These are phyloP conservation scores for Ophiostoma populinum DNA, from an alignment of 2,329 filamentous ascomycete species.

Conservation along the genomic window DNA sequence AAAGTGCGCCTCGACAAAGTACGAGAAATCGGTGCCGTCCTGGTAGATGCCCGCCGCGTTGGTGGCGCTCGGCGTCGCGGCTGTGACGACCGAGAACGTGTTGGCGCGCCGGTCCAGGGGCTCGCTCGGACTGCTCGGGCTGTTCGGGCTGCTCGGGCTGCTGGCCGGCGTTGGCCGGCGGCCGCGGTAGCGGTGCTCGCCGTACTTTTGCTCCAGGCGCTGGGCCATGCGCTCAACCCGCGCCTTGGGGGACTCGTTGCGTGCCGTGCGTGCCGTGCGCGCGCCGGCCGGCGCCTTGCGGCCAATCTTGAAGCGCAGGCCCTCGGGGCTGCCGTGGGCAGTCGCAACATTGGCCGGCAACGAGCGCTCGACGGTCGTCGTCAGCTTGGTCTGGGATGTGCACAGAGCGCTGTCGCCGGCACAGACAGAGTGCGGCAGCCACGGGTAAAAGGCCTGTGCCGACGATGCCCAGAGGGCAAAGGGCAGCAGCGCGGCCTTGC, in stretches of 20 bases:
- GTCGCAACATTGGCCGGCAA: conserved; percentile 3
- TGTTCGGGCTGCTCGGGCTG: background rate
- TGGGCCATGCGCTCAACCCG: conserved; percentile 22
- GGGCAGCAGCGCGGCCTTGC: conserved; percentile 21
- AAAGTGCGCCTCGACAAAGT: conserved; percentile 40
- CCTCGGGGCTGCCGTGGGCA: background rate
- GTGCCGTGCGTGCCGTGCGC: conserved; percentile 13
- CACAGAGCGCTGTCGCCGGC: conserved; percentile 14
- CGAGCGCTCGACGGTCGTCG: conserved; percentile 5
- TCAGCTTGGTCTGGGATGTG: conserved; percentile 8
- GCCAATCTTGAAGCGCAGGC: conserved; percentile 2
- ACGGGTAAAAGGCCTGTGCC: conserved; percentile 31
- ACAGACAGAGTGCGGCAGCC: conserved; percentile 19
- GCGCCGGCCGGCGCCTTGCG: background rate
- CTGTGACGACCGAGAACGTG: conserved; percentile 28
- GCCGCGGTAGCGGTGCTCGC: conserved; percentile 4
- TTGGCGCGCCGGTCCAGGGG: conserved; percentile 24
- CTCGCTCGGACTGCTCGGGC: background rate
- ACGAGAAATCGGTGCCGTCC: conserved; percentile 48
- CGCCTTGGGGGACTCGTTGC: conserved; percentile 17
- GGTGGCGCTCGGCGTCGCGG: conserved; percentile 25
- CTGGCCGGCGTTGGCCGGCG: conserved; percentile 6
- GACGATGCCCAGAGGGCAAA: conserved; percentile 30
- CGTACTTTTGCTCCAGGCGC: conserved; percentile 24
- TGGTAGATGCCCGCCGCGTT: conserved; percentile 41